Evolutionary conservation across 192 early-diverging fungal species (phyloP).

Genomic region (Coemansia sp.): DNA sequence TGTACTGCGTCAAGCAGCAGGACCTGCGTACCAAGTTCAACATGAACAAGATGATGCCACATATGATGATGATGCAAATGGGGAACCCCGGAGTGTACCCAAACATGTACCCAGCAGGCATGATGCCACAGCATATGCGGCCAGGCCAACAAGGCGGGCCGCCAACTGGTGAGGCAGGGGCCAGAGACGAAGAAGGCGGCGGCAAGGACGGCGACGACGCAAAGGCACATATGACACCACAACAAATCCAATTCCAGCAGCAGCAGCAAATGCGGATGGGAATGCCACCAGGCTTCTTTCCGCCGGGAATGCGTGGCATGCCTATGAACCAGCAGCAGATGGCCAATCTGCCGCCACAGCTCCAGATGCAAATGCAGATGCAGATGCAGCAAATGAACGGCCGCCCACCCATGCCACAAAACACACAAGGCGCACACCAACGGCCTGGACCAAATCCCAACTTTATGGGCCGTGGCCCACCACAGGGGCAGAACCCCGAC

Average conservation of each 20-base stretch:
- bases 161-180: conserved; percentile 4
- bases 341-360: conserved; percentile 14
- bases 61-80: conserved; percentile 51
- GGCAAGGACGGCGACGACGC: conserved; percentile 10
- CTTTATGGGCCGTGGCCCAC: conserved; percentile 13
- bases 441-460: conserved; percentile 15
- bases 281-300: conserved; percentile 37
- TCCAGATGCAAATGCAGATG: conserved; percentile 43
- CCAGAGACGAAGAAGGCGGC: conserved; percentile 8
- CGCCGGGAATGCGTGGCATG: conserved; percentile 44
- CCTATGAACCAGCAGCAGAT: conserved; percentile 39
- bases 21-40: conserved; percentile 70
- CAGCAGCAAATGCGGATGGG: conserved; percentile 42
- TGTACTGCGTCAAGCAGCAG: conserved; percentile 93
- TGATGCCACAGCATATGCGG: conserved; percentile 34
- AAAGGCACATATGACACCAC: conserved; percentile 30
- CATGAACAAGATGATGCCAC: conserved; percentile 60
- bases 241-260: conserved; percentile 29
- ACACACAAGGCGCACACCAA: conserved; percentile 21
- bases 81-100: conserved; percentile 43
- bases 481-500: conserved; percentile 13
- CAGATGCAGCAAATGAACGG: conserved; percentile 48
- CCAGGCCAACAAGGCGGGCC: conserved; percentile 3
- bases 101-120: conserved; percentile 42
- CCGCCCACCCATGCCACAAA: conserved; percentile 29